A percentile compares a stretch with the other conserved stretches of the same genome.
Evolutionary conservation across 2,329 filamentous ascomycete species (phyloP).

Genomic region (Monosporascus ibericus): DNA sequence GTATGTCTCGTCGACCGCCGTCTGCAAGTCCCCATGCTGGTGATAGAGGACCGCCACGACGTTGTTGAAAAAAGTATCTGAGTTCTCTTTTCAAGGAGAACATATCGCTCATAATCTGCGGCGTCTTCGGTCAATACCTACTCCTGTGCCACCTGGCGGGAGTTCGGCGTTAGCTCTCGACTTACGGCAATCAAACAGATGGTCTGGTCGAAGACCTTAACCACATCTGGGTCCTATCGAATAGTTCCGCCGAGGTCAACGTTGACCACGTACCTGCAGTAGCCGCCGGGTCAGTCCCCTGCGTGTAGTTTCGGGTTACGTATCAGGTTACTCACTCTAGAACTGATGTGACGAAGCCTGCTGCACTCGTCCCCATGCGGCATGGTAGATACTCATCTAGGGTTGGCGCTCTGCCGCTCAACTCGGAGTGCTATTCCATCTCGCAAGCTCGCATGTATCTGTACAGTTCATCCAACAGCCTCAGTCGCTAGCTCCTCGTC

Average conservation of each 20-base stretch:
- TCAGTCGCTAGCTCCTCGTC: constrained; percentile 2
- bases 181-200: constrained; percentile 2
- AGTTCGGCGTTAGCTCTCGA: background rate
- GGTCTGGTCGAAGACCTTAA: constrained; percentile 1
- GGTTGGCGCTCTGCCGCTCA: constrained; percentile 8
- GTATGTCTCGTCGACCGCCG: constrained; percentile 7
- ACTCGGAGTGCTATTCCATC: constrained; percentile 8
- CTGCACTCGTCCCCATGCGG: constrained; percentile 8
- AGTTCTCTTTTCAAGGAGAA: constrained; percentile 23
- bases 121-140: constrained; percentile 1
- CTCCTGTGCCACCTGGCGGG: too few relatives aligned
- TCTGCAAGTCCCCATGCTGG: constrained; percentile 8
- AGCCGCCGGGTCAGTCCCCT: background rate
- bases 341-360: background rate
- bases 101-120: constrained; percentile 32
- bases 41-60: constrained; percentile 12
- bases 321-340: background rate
- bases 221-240: constrained; percentile 5
- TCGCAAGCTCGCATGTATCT: constrained; percentile 4
- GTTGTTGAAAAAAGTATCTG: constrained; percentile 12
- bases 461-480: constrained; percentile 3
- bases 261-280: constrained; percentile 5
- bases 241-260: constrained; percentile 10
- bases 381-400: constrained; percentile 11
- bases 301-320: background rate